Base-by-base conservation (phyloP, 2,329 filamentous ascomycete genomes). In the Aspergillus vadensis region DNA sequence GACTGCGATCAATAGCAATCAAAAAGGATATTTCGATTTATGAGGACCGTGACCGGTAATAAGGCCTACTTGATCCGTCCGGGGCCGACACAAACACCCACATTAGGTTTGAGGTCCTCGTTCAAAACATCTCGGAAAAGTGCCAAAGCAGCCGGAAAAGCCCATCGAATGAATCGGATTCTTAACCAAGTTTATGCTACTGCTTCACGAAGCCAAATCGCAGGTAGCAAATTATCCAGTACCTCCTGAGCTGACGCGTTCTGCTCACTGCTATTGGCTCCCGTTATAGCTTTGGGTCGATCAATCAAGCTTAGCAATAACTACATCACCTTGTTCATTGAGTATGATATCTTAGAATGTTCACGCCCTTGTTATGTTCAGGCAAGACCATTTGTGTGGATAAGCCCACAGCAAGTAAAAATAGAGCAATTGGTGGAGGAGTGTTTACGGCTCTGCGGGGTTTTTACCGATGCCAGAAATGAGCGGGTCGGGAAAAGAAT, bases 391-490 rank as follows among this genome's bases (percentile, higher is more conserved):
- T 41, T 41, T n/a, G 38, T 41, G n/a, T 8, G n/a, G 5, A n/a
- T 4, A 5, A 41, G 15, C n/a, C 8, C 38, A n/a, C n/a, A 43
- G 8, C 17, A 43, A 43, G 17, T 8, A 12, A 10, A 21, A 14
- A 43, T 19, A 9, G 17, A 9, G 4, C 75, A 81, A 63, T 81
- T 12, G 74, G 77, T 50, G 67, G 76, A 8, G 80, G 80, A 8
- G 80, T 83, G 7, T 69, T 74, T 14, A 72, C 74, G 32, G 82
- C 83, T 8, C 54, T 74, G 23, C 76, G 81, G 47, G 68, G 83
- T 83, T n/a, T 83, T n/a, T 85, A 85, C 70, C 77, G 80, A n/a
- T 82, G 84, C 69, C 6, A 82, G 81, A 61, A 77, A 82, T 67
- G 68, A 73, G 44, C 72, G 76, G 55, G 78, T 81, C 1, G 80